Evolutionary conservation across 2,329 filamentous ascomycete species (phyloP).

Genomic region (Penicillium fuscoglaucum): DNA sequence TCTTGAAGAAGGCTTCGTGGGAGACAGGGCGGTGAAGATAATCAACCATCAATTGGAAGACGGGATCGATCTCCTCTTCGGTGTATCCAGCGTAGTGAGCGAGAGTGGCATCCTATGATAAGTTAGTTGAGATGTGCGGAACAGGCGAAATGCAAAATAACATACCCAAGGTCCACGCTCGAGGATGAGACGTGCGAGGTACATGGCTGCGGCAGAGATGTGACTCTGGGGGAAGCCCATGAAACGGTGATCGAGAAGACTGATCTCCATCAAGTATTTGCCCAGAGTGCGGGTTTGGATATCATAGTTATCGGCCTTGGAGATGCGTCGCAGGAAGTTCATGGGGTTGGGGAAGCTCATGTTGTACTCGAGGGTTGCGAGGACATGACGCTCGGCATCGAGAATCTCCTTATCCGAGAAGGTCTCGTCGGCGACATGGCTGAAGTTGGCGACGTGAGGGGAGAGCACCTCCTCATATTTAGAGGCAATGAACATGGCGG

Average conservation of each 20-base stretch:
- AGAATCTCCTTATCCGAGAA: slow-evolving; percentile 95
- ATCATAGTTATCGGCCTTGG: slow-evolving; percentile 99
- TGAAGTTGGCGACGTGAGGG: slow-evolving; percentile 95
- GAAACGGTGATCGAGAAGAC: slow-evolving; percentile 90
- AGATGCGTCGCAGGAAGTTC: slow-evolving; percentile 98
- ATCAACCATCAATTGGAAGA: slow-evolving; percentile 92
- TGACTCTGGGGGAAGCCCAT: slow-evolving; percentile 87
- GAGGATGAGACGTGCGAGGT: slow-evolving; percentile 84
- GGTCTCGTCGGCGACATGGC: slow-evolving; percentile 92
- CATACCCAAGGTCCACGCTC: slow-evolving; percentile 88
- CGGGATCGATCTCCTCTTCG: slow-evolving; percentile 88
- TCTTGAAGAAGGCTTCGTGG: slow-evolving; percentile 99
- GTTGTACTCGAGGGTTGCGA: slow-evolving; percentile 89
- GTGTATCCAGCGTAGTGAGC: slow-evolving; percentile 90
- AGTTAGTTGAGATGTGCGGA: neutral
- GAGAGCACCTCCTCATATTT: slow-evolving; percentile 99
- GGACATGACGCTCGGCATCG: slow-evolving; percentile 92
- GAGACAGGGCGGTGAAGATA: slow-evolving; percentile 87
- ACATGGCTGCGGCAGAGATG: slow-evolving; percentile 91
- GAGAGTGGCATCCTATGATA: slow-evolving; percentile 71
- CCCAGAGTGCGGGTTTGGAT: slow-evolving; percentile 95
- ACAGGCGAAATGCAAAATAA: slow-evolving; percentile 18
- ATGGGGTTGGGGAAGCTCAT: slow-evolving; percentile 98
- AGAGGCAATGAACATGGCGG: slow-evolving; percentile 98
- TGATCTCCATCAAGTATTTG: slow-evolving; percentile 98